phyloP scores from a whole-genome alignment of 2,329 filamentous ascomycete species.

The Orbilia blumenaviensis region DNA sequence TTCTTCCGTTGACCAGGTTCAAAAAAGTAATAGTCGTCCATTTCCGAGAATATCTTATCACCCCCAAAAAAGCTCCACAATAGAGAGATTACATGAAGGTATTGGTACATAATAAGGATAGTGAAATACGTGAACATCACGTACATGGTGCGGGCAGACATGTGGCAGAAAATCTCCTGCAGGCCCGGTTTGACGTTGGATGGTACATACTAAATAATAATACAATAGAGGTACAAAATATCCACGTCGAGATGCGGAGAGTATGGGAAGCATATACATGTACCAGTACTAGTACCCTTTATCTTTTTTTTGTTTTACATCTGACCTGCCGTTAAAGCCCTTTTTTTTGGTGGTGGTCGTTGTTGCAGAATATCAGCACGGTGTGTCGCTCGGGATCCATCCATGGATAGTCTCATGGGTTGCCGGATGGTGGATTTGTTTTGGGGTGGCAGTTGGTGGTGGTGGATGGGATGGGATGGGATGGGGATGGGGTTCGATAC shows the following conservation, averaged over 20 bases:
- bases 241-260: not conserved
- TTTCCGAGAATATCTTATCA: conserved; percentile 39
- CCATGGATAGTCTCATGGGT: too few relatives aligned
- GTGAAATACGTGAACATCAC: not conserved
- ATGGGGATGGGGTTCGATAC: not conserved
- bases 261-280: too few relatives aligned
- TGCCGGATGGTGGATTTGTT: too few relatives aligned
- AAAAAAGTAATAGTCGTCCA: not conserved
- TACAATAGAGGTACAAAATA: too few relatives aligned
- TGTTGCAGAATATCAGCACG: too few relatives aligned
- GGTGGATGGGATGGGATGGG: too few relatives aligned
- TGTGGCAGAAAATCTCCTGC: not conserved
- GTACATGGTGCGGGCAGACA: not conserved
- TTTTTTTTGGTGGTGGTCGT: too few relatives aligned
- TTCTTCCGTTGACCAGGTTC: not conserved
- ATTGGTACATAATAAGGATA: not conserved
- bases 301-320: not conserved
- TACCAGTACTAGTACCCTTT: not conserved
- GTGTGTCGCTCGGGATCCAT: not conserved
- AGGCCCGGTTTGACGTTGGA: too few relatives aligned
- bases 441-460: too few relatives aligned
- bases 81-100: conserved; percentile 6
- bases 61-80: conserved; percentile 25
- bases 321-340: not conserved
- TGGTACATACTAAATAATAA: too few relatives aligned